A percentile compares a stretch with the other conserved stretches of the same genome.
These are phyloP conservation scores for Aquilaria malaccensis DNA, from an alignment of 345 rosid species.

Conservation along the genomic window DNA sequence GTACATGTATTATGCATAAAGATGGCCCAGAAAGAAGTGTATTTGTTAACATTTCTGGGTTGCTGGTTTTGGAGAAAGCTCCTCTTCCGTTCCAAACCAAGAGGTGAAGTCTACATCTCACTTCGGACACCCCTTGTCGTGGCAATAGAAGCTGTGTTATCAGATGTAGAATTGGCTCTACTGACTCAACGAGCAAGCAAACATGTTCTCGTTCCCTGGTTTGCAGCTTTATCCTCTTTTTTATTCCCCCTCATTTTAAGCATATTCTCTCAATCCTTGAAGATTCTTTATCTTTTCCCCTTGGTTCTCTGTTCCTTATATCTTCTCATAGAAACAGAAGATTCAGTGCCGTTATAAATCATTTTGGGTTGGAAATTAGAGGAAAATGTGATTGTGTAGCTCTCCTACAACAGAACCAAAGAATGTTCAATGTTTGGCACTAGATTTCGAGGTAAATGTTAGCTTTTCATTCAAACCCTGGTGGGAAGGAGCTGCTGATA, in stretches of 20 bases:
- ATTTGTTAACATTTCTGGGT: conserved; percentile 32
- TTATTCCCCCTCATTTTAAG: neutral
- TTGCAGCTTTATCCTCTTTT: conserved; percentile 34
- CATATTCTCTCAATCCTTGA: conserved; percentile 12
- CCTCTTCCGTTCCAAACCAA: conserved; percentile 25
- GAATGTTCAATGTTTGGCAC: conserved; percentile 42
- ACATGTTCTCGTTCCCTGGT: conserved; percentile 26
- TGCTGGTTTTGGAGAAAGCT: conserved; percentile 41
- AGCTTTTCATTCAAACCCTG: conserved; percentile 19
- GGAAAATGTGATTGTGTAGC: conserved; percentile 49
- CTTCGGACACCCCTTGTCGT: conserved; percentile 24
- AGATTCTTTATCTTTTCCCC: conserved; percentile 11
- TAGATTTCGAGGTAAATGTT: conserved; percentile 41
- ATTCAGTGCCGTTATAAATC: conserved; percentile 32
- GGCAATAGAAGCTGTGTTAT: conserved; percentile 20
- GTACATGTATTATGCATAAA: conserved; percentile 97
- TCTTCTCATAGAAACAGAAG: conserved; percentile 41
- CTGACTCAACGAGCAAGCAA: conserved; percentile 38
- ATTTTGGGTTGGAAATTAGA: conserved; percentile 43
- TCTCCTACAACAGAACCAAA: conserved; percentile 42
- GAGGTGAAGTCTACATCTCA: conserved; percentile 34
- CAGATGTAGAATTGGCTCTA: conserved; percentile 22
- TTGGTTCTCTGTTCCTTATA: neutral
- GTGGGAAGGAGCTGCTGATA: conserved; percentile 50
- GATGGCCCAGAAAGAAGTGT: conserved; percentile 22